phyloP scores from a whole-genome alignment of 805 yeast genomes.

The Brettanomyces nanus region DNA sequence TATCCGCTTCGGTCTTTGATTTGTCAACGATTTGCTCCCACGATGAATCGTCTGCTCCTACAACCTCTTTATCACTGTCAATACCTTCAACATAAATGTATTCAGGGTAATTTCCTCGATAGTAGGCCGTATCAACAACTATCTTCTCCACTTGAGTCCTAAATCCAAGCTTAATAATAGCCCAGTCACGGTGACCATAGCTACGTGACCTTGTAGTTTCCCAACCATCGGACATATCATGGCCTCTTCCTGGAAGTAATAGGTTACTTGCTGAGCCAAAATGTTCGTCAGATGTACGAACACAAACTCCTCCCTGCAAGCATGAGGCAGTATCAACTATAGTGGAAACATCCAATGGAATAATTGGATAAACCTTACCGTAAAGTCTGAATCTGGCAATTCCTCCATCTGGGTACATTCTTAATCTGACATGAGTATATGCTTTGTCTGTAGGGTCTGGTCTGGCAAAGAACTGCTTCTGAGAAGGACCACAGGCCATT shows the following conservation, averaged over 20 bases:
- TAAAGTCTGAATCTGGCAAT: slow-evolving; percentile 89
- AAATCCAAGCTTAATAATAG: slow-evolving; percentile 70
- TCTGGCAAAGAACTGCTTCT: slow-evolving; percentile 74
- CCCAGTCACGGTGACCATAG: slow-evolving; percentile 90
- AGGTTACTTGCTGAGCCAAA: slow-evolving; percentile 89
- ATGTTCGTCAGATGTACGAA: slow-evolving; percentile 82
- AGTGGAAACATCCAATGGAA: slow-evolving; percentile 37
- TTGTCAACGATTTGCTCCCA: slow-evolving; percentile 66
- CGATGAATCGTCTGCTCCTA: slow-evolving; percentile 31
- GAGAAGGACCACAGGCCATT: slow-evolving; percentile 82
- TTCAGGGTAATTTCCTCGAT: slow-evolving; percentile 93
- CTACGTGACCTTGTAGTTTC: slow-evolving; percentile 86
- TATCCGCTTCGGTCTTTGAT: slow-evolving; percentile 74
- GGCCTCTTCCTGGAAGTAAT: slow-evolving; percentile 88
- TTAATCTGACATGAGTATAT: slow-evolving; percentile 74
- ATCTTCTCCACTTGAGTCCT: slow-evolving; percentile 47
- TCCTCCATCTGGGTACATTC: slow-evolving; percentile 98
- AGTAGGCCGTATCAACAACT: slow-evolving; percentile 86
- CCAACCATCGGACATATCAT: slow-evolving; percentile 98
- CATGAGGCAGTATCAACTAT: slow-evolving; percentile 74
- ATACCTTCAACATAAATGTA: slow-evolving; percentile 61
- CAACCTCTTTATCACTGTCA: slow-evolving; percentile 25
- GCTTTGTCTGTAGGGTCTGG: slow-evolving; percentile 41
- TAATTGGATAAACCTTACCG: slow-evolving; percentile 73
- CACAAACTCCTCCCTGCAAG: slow-evolving; percentile 81